Base-by-base conservation (phyloP, 208 protist genomes). In the Crithidia expoeki region DNA sequence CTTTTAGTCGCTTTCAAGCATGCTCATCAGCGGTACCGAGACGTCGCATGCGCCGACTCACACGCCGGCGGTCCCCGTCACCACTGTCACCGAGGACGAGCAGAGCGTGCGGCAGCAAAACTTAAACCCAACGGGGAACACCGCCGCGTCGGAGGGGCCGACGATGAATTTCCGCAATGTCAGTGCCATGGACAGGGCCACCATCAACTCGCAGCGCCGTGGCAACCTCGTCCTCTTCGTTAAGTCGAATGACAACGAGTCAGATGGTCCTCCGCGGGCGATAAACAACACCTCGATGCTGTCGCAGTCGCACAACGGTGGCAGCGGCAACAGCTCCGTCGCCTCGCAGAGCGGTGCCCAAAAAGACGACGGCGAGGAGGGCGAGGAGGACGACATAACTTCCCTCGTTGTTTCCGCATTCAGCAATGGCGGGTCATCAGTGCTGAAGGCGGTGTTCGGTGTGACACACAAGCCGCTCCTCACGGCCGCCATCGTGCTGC, bases 401-500 rank as follows among this genome's bases (percentile, higher is more conserved):
- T 71, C 72, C 11, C 10, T 53, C 4, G 25, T 66, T 28, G 33
- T 72, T 0, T 77, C 72, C 2, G 21, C 64, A 11, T 4, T 33
- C 4, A 36, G 32, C 19, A 53, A 19, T n/a, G 33, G 47, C 17
- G n/a, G 49, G 3, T 47, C 40, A 9, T 36, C 72, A 2, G 64
- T 68, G 36, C 0, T 62, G 4, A 57, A 47, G 21, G 25, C 51
- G 21, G 66, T 59, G 23, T 49, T 28, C 10, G 55, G 72, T 0
- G 68, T 47, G 9, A 51, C 59, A 2, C 72, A 63, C 2, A 77
- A 68, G 30, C 80, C 80, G 5, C 62, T 64, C 21, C 46, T 74
- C 28, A 75, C 71, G 0, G 72, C 58, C 4, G 49, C 76, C 1
- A 38, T 87, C 19, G 69, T 94, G 0, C 82, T 94, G 36, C 36